Evolutionary conservation across 495 filamentous ascomycete species (phyloP).

Genomic region (Aspergillus egyptiacus): DNA sequence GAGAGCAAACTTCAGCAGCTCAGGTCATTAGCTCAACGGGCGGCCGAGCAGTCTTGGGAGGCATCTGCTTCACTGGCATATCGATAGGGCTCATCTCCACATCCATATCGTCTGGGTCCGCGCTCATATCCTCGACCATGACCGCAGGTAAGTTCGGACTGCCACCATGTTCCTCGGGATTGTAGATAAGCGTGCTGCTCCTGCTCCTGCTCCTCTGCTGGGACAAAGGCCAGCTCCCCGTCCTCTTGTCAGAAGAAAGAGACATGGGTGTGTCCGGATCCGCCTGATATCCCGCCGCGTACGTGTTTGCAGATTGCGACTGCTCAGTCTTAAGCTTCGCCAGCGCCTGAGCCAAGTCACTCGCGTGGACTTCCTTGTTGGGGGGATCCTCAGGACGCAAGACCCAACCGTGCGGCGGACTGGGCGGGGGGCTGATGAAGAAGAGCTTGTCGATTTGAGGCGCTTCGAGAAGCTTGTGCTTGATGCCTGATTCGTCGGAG

Average conservation of each 20-base stretch:
- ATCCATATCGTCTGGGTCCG: constrained; percentile 41
- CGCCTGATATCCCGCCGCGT: not conserved
- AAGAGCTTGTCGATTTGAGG: constrained; percentile 87
- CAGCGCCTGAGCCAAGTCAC: constrained; percentile 78
- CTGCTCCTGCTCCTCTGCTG: constrained; percentile 53
- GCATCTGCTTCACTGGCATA: constrained; percentile 47
- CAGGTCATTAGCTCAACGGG: constrained; percentile 84
- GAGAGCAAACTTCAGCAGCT: not conserved
- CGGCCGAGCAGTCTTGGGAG: constrained; percentile 73
- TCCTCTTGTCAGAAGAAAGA: constrained; percentile 35
- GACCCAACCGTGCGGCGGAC: constrained; percentile 90
- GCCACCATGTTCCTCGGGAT: constrained; percentile 67
- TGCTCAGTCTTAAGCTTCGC: constrained; percentile 53
- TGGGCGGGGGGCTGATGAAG: constrained; percentile 93
- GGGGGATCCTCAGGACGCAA: constrained; percentile 83
- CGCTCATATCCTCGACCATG: constrained; percentile 81
- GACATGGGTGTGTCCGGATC: constrained; percentile 36
- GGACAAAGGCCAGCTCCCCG: constrained; percentile 32
- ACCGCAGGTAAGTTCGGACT: constrained; percentile 81
- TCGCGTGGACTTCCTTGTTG: constrained; percentile 88
- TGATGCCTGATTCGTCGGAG: constrained; percentile 47
- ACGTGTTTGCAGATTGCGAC: constrained; percentile 4
- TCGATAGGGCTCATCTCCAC: constrained; percentile 40
- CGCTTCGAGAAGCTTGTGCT: constrained; percentile 60
- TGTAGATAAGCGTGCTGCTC: constrained; percentile 67